Evolutionary conservation across 306 rosid genomes (phyloP).

Genomic region (Arachis stenosperma): DNA sequence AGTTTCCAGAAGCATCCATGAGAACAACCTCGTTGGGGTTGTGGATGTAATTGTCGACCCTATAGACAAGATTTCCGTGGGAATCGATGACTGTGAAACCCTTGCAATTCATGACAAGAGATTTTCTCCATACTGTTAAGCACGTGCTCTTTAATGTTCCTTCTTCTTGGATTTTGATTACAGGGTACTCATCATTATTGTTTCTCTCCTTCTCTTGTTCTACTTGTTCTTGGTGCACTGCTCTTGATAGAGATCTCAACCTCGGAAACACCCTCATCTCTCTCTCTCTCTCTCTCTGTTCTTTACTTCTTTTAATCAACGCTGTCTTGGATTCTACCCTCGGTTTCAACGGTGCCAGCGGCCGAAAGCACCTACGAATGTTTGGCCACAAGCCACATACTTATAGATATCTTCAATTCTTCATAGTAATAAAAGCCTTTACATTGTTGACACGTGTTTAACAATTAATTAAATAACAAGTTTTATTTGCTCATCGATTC

Average conservation of each 20-base stretch:
- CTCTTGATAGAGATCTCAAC: constrained; percentile 56
- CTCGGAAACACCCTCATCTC: constrained; percentile 46
- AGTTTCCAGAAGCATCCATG: constrained; percentile 78
- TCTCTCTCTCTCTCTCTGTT: not conserved
- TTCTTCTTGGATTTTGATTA: not conserved
- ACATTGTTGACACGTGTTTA: not conserved
- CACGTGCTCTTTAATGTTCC: constrained; percentile 31
- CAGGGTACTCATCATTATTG: constrained; percentile 7
- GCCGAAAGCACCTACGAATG: not conserved
- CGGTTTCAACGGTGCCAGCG: not conserved
- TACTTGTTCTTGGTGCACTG: constrained; percentile 63
- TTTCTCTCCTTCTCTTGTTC: constrained; percentile 10
- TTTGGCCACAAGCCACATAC: not conserved
- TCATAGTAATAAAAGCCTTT: not conserved
- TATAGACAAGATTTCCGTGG: constrained; percentile 63
- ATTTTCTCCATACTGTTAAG: constrained; percentile 87
- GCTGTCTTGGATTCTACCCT: not conserved
- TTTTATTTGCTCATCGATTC: not conserved
- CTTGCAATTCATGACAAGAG: constrained; percentile 66
- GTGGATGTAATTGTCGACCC: constrained; percentile 75
- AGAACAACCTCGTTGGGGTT: constrained; percentile 63
- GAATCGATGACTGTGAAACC: constrained; percentile 85
- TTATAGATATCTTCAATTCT: not conserved
- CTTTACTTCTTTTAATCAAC: not conserved
- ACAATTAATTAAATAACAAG: not conserved